Evolutionary conservation across 2,329 filamentous ascomycete genomes (phyloP).

Genomic region (Neurospora crassa): DNA sequence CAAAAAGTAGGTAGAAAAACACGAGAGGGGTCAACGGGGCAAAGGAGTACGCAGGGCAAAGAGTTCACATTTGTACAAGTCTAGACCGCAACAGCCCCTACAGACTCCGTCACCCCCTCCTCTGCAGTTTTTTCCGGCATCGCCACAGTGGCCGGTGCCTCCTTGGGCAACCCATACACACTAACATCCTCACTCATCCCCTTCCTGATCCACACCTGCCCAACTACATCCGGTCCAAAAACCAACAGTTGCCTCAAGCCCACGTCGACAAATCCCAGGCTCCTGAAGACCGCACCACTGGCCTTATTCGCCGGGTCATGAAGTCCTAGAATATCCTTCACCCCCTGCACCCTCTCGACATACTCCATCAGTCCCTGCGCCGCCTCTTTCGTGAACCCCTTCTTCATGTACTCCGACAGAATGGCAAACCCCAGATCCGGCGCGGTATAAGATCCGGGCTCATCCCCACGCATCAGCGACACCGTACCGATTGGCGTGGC

Average conservation of each 20-base stretch:
- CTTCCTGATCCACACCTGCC: constrained; percentile 7
- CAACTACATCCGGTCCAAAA: constrained; percentile 6
- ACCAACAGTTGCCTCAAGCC: constrained; percentile 6
- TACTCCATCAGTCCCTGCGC: constrained; percentile 6
- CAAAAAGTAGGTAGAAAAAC: too few species aligned
- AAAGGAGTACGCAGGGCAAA: not conserved
- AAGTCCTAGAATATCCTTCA: constrained; percentile 8
- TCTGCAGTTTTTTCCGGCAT: not conserved
- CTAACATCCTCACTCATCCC: constrained; percentile 6
- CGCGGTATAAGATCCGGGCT: constrained; percentile 8
- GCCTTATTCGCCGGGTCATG: constrained; percentile 6
- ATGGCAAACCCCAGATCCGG: constrained; percentile 13
- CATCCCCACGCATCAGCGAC: constrained; percentile 13
- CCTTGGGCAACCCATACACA: constrained; percentile 3
- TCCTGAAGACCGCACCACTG: constrained; percentile 7
- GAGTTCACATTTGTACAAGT: too few species aligned
- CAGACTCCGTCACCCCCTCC: not conserved
- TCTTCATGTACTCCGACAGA: constrained; percentile 7
- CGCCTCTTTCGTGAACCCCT: constrained; percentile 11
- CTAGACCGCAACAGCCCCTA: not conserved
- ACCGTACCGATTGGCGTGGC: constrained; percentile 20
- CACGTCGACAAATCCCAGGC: constrained; percentile 9
- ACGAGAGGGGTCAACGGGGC: not conserved
- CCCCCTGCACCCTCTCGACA: constrained; percentile 1
- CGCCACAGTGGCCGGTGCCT: not conserved